Evolutionary conservation across 2,329 filamentous ascomycete genomes (phyloP).

Genomic region (Arthrobotrys megalospora): DNA sequence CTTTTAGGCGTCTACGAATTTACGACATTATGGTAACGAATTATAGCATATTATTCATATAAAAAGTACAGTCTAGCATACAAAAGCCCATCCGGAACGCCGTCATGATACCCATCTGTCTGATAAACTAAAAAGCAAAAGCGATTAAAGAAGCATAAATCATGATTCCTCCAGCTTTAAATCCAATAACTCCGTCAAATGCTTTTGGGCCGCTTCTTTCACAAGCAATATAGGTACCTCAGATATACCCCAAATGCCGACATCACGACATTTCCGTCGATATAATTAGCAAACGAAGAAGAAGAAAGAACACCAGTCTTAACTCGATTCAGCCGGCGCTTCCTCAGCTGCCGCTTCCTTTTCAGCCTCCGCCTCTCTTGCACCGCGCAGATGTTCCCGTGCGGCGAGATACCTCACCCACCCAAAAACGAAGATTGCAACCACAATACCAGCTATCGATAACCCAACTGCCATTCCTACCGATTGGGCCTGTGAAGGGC

Average conservation of each 20-base stretch:
- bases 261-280: conserved; percentile 8
- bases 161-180: conserved; percentile 16
- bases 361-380: conserved; percentile 35
- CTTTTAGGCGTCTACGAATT: conserved; percentile 15
- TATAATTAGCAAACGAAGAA: background rate
- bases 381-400: conserved; percentile 42
- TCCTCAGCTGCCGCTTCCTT: conserved; percentile 53
- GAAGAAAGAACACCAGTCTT: conserved; percentile 1
- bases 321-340: conserved; percentile 12
- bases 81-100: conserved; percentile 20
- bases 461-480: conserved; percentile 54
- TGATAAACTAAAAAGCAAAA: conserved; percentile 32
- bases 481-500: conserved; percentile 48
- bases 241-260: conserved; percentile 5
- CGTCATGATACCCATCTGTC: conserved; percentile 43
- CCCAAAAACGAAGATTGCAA: conserved; percentile 58
- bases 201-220: conserved; percentile 29
- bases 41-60: conserved; percentile 17
- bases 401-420: conserved; percentile 56
- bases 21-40: conserved; percentile 41
- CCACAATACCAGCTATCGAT: conserved; percentile 54
- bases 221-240: conserved; percentile 17
- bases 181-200: conserved; percentile 54
- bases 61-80: conserved; percentile 20
- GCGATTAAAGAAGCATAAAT: conserved; percentile 21